Conservation (phyloP, 2,329 filamentous ascomycete genomes). For the Escovopsis weberi region DNA sequence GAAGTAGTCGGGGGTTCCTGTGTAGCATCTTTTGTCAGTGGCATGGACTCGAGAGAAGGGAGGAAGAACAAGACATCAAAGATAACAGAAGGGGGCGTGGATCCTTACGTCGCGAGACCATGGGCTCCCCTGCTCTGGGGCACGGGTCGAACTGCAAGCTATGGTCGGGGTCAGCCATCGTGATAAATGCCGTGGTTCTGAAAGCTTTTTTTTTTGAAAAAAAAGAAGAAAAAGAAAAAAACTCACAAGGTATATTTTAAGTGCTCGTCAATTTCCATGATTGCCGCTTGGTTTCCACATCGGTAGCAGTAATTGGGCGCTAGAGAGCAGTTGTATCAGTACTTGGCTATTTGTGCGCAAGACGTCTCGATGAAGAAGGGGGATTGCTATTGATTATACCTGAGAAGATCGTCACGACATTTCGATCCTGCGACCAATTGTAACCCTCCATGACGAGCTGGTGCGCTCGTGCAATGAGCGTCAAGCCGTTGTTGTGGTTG, state of each 20-base stretch:
- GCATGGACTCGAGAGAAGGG: background rate
- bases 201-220: background rate
- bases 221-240: background rate
- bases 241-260: slow-evolving; percentile 94
- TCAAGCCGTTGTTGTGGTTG: slow-evolving; percentile 97
- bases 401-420: slow-evolving; percentile 98
- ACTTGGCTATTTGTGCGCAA: no score
- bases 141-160: slow-evolving; percentile 99
- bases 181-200: slow-evolving; percentile 10
- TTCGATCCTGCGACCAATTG: slow-evolving; percentile 97
- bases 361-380: no score
- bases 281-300: slow-evolving; percentile 98
- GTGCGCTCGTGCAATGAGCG: slow-evolving; percentile 87
- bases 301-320: slow-evolving; percentile 95
- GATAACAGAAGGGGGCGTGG: slow-evolving; percentile 14
- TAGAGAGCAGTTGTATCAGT: slow-evolving; percentile 14
- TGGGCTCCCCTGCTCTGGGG: slow-evolving; percentile 90
- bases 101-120: slow-evolving; percentile 74
- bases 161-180: slow-evolving; percentile 2
- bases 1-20: slow-evolving; percentile 93
- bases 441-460: slow-evolving; percentile 99
- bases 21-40: slow-evolving; percentile 8
- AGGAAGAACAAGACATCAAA: background rate
- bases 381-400: slow-evolving; percentile 32
- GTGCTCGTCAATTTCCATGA: slow-evolving; percentile 99